A percentile compares a stretch with the other conserved stretches of the same genome.
Conservation (phyloP, 2,329 filamentous ascomycete genomes). For the Ophiostoma triangulosporum region DNA sequence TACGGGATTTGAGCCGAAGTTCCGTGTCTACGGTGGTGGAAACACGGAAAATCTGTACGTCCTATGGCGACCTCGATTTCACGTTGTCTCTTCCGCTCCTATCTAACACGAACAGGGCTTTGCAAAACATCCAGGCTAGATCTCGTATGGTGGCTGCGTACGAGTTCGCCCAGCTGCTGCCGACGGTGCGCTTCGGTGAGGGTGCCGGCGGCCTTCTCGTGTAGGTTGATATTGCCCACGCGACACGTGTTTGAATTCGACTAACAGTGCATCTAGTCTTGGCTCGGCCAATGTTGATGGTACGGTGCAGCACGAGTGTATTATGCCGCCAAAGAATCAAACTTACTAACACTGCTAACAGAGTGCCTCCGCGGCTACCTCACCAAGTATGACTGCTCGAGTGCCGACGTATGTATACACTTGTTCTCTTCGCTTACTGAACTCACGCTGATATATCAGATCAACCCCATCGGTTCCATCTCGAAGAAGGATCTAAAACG, state of each 20-base stretch:
- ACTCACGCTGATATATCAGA: constrained; percentile 11
- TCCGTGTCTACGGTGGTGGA: constrained; percentile 50
- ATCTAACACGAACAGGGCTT: constrained; percentile 21
- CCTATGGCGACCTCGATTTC: no score
- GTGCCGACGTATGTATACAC: constrained; percentile 5
- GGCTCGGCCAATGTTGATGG: constrained; percentile 13
- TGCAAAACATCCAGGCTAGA: constrained; percentile 53
- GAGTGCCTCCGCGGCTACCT: constrained; percentile 30
- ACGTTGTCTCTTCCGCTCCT: not conserved
- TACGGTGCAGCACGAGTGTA: no score
- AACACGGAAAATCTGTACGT: constrained; percentile 41
- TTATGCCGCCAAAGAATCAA: no score
- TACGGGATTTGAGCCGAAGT: constrained; percentile 40
- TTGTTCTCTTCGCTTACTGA: no score
- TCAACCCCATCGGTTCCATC: constrained; percentile 50
- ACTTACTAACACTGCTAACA: not conserved
- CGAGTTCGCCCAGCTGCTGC: constrained; percentile 20
- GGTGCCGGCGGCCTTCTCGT: constrained; percentile 14
- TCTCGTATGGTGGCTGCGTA: constrained; percentile 47
- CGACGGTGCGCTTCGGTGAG: constrained; percentile 12
- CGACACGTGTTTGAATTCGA: no score
- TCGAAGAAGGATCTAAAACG: constrained; percentile 52
- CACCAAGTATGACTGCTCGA: constrained; percentile 54
- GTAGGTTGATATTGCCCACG: not conserved
- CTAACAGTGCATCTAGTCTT: constrained; percentile 4